These are phyloP conservation scores for Gymnopilus junonius DNA, from an alignment of 768 basidiomycete genomes.

Conservation along the genomic window DNA sequence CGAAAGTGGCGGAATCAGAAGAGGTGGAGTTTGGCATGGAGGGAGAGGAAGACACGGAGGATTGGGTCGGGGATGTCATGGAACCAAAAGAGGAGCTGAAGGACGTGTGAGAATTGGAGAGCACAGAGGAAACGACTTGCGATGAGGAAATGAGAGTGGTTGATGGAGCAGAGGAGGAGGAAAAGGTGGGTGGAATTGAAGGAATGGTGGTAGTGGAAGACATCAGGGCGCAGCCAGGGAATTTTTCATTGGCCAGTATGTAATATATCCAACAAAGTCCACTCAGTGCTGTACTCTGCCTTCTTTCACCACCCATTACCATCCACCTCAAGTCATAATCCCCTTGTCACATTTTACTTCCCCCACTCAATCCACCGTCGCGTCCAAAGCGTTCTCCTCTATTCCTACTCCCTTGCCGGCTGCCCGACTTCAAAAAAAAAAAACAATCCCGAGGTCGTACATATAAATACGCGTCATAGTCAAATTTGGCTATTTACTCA, in stretches of 20 bases:
- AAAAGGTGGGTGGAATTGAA: not conserved
- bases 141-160: not conserved
- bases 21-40: conserved; percentile 13
- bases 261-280: conserved; percentile 1
- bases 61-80: conserved; percentile 18
- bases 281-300: too few species aligned
- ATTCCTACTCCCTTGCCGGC: not conserved
- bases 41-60: conserved; percentile 26
- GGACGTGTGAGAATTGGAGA: conserved; percentile 10
- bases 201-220: conserved; percentile 20
- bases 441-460: too few species aligned
- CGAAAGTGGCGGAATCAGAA: conserved; percentile 12
- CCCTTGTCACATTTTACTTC: not conserved
- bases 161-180: not conserved
- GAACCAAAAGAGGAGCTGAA: conserved; percentile 12
- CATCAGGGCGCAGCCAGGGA: not conserved
- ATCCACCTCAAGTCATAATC: not conserved
- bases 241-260: not conserved
- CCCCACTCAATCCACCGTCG: not conserved
- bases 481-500: not conserved
- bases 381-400: not conserved
- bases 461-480: not conserved
- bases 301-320: not conserved
- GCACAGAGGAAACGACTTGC: not conserved
- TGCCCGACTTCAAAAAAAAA: too few species aligned